These are phyloP conservation scores for Rhododendron ovatum DNA, from an alignment of 148 eudicot genomes.

Conservation along the genomic window DNA sequence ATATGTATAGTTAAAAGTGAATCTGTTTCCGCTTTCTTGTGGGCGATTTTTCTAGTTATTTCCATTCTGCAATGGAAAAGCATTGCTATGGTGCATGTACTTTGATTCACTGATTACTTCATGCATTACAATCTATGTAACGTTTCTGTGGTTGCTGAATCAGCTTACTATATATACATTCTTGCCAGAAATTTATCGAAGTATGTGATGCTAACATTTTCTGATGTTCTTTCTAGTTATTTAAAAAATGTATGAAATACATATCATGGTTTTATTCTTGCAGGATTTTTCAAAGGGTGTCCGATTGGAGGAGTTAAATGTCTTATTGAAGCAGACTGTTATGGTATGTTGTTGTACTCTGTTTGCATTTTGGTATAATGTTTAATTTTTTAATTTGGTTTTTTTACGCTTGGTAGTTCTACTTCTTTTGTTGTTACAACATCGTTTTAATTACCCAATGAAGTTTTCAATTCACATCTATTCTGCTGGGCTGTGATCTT, in stretches of 20 bases:
- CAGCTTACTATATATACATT: background rate
- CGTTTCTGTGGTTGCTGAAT: background rate
- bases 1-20: background rate
- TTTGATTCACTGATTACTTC: background rate
- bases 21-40: slow-evolving; percentile 3
- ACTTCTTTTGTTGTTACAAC: background rate
- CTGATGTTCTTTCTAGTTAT: background rate
- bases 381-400: background rate
- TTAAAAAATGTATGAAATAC: background rate
- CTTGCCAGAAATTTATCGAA: background rate
- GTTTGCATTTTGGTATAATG: background rate
- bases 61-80: background rate
- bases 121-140: background rate
- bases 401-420: background rate
- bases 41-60: background rate
- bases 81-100: background rate
- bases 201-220: slow-evolving; percentile 6
- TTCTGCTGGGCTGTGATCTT: background rate
- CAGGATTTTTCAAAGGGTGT: slow-evolving; percentile 84
- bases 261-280: slow-evolving; percentile 13
- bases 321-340: slow-evolving; percentile 82
- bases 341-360: slow-evolving; percentile 48
- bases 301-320: slow-evolving; percentile 90
- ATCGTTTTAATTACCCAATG: background rate
- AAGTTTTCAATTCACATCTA: background rate